Conservation (phyloP, 2,329 filamentous ascomycete species). For the Fusarium brachygibbosum region DNA sequence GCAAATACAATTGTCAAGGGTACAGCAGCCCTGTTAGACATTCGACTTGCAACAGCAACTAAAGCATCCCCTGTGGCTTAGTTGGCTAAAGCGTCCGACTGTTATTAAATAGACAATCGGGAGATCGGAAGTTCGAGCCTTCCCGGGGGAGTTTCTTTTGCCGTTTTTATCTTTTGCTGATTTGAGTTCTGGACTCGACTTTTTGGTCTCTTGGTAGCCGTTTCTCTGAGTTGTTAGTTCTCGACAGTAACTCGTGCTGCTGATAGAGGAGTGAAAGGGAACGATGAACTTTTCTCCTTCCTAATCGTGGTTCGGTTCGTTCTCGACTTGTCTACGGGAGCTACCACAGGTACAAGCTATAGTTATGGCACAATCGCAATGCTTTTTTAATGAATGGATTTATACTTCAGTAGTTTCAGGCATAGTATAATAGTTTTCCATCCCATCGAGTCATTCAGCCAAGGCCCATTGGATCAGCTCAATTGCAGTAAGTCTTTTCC, state of each 20-base stretch:
- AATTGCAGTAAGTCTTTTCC: neutral
- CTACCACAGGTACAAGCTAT: neutral
- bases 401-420: too few species aligned
- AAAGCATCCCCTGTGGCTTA: constrained; percentile 44
- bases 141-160: constrained; percentile 47
- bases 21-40: neutral
- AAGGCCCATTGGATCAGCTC: neutral
- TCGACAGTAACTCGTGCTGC: too few species aligned
- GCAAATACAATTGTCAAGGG: accelerated
- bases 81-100: constrained; percentile 48
- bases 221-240: too few species aligned
- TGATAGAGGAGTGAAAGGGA: neutral
- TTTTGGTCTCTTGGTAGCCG: neutral
- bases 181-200: too few species aligned
- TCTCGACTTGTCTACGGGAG: neutral
- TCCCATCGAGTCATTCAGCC: neutral
- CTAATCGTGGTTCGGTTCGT: too few species aligned
- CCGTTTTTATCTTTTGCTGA: neutral
- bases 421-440: neutral
- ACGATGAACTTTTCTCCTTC: neutral
- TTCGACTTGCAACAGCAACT: neutral
- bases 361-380: neutral
- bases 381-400: neutral
- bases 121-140: constrained; percentile 52
- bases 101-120: constrained; percentile 47